Percentiles rank a stretch among this genome's conserved stretches.
Evolutionary conservation across 1,139 yeast genomes (phyloP).

Genomic region (Taiozyma sp.): DNA sequence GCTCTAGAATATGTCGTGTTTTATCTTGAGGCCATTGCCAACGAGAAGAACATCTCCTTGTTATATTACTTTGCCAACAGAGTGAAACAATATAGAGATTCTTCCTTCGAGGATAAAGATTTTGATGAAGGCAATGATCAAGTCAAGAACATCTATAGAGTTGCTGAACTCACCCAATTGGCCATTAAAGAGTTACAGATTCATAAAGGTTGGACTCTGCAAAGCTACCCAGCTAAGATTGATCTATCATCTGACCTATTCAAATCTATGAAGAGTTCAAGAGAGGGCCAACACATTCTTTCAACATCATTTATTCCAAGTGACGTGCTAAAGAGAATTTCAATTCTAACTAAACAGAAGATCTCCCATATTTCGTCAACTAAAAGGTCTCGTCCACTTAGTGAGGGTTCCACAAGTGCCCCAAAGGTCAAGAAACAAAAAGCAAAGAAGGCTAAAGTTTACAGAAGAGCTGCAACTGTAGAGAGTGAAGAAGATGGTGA

Average conservation of each 20-base stretch:
- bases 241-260: slow-evolving; percentile 62
- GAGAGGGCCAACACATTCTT: slow-evolving; percentile 32
- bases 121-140: slow-evolving; percentile 30
- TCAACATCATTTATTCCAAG: slow-evolving; percentile 48
- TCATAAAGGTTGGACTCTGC: slow-evolving; percentile 58
- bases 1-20: slow-evolving; percentile 55
- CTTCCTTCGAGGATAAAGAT: slow-evolving; percentile 32
- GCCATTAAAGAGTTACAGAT: slow-evolving; percentile 55
- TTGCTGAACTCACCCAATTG: slow-evolving; percentile 72
- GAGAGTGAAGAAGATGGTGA: slow-evolving; percentile 16
- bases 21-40: slow-evolving; percentile 56
- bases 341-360: slow-evolving; percentile 19
- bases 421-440: slow-evolving; percentile 22
- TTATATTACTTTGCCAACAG: slow-evolving; percentile 74
- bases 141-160: slow-evolving; percentile 44
- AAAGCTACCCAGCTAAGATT: slow-evolving; percentile 78
- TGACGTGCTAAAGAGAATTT: slow-evolving; percentile 21
- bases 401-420: slow-evolving; percentile 16
- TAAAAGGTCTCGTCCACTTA: slow-evolving; percentile 11
- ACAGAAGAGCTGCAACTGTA: slow-evolving; percentile 6
- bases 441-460: slow-evolving; percentile 8
- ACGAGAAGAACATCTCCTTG: slow-evolving; percentile 63
- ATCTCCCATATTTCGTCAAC: slow-evolving; percentile 8
- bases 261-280: slow-evolving; percentile 41
- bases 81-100: slow-evolving; percentile 74